phyloP scores from a whole-genome alignment of 257 asterid species.

The Nicotiana benthamiana region DNA sequence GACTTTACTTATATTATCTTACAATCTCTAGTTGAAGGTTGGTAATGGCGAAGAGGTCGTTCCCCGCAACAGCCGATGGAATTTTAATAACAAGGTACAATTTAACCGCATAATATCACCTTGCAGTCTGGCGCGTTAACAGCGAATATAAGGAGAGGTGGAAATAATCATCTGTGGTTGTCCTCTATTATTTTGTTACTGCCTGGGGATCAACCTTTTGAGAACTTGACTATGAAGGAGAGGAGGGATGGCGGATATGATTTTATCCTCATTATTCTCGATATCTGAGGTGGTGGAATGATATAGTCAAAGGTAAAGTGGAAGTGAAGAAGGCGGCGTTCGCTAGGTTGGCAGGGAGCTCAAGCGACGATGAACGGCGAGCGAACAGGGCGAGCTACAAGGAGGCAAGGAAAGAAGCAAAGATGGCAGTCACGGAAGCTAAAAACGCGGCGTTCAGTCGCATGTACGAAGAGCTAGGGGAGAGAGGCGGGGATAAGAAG shows the following conservation, averaged over 20 bases:
- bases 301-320: too few relatives aligned
- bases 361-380: too few relatives aligned
- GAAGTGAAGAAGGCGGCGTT: too few relatives aligned
- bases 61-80: constrained; percentile 84
- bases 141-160: not conserved
- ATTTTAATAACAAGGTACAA: constrained; percentile 75
- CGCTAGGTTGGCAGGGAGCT: too few relatives aligned
- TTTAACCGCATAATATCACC: not conserved
- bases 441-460: too few relatives aligned
- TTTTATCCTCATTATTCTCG: not conserved
- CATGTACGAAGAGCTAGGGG: too few relatives aligned
- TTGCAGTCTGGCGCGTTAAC: not conserved
- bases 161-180: not conserved
- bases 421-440: too few relatives aligned
- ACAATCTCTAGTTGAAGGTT: constrained; percentile 59
- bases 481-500: too few relatives aligned
- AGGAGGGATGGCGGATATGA: not conserved
- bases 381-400: too few relatives aligned
- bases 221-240: not conserved
- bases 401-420: too few relatives aligned
- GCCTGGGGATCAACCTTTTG: not conserved
- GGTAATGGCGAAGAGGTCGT: constrained; percentile 61
- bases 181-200: not conserved
- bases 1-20: constrained; percentile 8
- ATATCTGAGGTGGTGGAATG: too few relatives aligned